A percentile compares a stretch with the other conserved stretches of the same genome.
Conservation (phyloP, 495 filamentous ascomycete species). For the Neurospora intermedia region DNA sequence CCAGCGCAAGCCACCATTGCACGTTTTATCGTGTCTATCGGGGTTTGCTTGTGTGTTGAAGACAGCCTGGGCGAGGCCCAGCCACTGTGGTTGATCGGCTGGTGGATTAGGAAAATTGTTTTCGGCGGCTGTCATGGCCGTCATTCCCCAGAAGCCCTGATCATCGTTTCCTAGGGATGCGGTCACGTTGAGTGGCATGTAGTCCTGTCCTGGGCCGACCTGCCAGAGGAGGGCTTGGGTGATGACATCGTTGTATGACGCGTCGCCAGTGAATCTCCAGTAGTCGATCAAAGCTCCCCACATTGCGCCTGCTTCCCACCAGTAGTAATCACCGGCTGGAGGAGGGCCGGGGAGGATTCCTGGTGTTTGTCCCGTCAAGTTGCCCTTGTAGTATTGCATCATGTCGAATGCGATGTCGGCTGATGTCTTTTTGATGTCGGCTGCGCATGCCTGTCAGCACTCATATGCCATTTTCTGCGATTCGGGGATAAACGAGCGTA, state of each 20-base stretch:
- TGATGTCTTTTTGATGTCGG: constrained; percentile 20
- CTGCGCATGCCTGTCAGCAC: constrained; percentile 5
- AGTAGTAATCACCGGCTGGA: constrained; percentile 42
- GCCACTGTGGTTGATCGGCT: constrained; percentile 50
- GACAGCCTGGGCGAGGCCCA: constrained; percentile 65
- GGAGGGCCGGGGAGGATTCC: constrained; percentile 53
- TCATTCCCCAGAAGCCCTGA: constrained; percentile 67
- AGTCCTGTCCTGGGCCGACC: constrained; percentile 54
- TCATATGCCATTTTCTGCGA: neutral
- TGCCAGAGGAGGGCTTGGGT: constrained; percentile 58
- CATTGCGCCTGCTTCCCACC: constrained; percentile 66
- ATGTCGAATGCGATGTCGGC: constrained; percentile 43
- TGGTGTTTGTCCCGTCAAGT: constrained; percentile 47
- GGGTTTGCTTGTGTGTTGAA: constrained; percentile 56
- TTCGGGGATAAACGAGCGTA: constrained; percentile 2
- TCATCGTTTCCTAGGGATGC: constrained; percentile 77
- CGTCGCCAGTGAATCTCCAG: constrained; percentile 65
- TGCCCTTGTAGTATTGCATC: constrained; percentile 55
- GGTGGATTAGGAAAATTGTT: constrained; percentile 56
- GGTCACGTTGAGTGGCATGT: constrained; percentile 61
- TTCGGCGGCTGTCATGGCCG: constrained; percentile 66
- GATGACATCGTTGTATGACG: constrained; percentile 53
- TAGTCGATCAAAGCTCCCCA: constrained; percentile 70
- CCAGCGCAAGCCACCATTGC: constrained; percentile 71
- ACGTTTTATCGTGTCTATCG: constrained; percentile 50